Conservation (phyloP, 2,329 filamentous ascomycete species). For the Pezicula carpinea region DNA sequence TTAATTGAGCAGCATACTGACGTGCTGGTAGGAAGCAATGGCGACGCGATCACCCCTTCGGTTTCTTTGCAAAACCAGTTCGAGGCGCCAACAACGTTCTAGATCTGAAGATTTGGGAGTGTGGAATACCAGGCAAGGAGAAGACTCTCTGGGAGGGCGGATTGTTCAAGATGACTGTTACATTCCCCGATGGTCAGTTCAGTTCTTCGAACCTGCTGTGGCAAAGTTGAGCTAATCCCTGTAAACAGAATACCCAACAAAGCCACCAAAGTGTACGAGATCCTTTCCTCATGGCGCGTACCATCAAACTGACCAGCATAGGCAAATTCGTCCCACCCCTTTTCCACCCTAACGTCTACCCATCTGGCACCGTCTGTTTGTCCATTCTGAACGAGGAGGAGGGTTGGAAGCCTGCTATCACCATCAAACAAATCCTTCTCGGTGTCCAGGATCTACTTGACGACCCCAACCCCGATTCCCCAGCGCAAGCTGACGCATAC, state of each 20-base stretch:
- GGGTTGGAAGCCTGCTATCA: slow-evolving; percentile 97
- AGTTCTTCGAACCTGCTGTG: not conserved
- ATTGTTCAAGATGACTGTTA: slow-evolving; percentile 88
- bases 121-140: slow-evolving; percentile 90
- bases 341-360: slow-evolving; percentile 98
- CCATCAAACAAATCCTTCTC: slow-evolving; percentile 93
- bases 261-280: slow-evolving; percentile 93
- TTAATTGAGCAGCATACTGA: slow-evolving; percentile 8
- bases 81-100: slow-evolving; percentile 76
- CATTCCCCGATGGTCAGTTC: slow-evolving; percentile 82
- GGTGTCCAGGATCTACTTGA: slow-evolving; percentile 95
- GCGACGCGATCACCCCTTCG: slow-evolving; percentile 94
- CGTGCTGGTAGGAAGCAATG: slow-evolving; percentile 75
- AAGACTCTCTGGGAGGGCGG: slow-evolving; percentile 99
- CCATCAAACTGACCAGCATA: slow-evolving; percentile 34
- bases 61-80: slow-evolving; percentile 88
- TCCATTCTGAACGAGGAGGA: slow-evolving; percentile 98
- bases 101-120: slow-evolving; percentile 95
- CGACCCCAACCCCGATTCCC: slow-evolving; percentile 94
- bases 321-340: slow-evolving; percentile 95
- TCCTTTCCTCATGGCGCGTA: not conserved
- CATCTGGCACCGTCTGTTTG: slow-evolving; percentile 93
- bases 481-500: slow-evolving; percentile 95
- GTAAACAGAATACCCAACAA: slow-evolving; percentile 85
- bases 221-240: slow-evolving; percentile 16